These are phyloP conservation scores for Lasiodiplodia theobromae DNA, from an alignment of 2,329 filamentous ascomycete species.

Conservation along the genomic window DNA sequence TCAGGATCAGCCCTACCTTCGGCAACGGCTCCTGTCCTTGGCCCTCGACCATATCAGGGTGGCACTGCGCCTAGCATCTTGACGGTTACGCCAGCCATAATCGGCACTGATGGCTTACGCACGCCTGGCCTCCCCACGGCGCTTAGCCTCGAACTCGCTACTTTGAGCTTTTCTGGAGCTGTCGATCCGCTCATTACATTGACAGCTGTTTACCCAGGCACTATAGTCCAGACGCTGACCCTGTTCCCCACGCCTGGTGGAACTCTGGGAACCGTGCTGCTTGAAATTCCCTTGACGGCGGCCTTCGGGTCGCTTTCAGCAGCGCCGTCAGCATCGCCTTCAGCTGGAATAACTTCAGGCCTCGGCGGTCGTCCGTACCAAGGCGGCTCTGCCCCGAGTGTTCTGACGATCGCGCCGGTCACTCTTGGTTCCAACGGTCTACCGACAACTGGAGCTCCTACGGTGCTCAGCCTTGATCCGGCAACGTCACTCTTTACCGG, in stretches of 20 bases:
- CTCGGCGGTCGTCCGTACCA: background rate
- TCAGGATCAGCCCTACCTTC: too few species aligned
- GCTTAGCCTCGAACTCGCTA: too few species aligned
- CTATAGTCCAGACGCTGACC: background rate
- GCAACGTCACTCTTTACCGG: background rate
- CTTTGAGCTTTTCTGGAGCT: background rate
- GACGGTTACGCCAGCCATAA: too few species aligned
- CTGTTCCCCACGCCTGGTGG: background rate
- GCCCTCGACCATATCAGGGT: too few species aligned
- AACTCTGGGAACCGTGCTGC: background rate
- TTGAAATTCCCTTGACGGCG: background rate
- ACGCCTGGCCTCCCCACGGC: too few species aligned
- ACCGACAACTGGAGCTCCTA: background rate
- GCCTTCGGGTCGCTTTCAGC: background rate
- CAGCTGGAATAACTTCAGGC: too few species aligned
- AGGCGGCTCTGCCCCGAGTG: background rate
- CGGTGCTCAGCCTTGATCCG: background rate
- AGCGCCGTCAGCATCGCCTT: background rate
- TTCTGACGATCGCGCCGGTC: background rate
- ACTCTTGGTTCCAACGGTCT: background rate
- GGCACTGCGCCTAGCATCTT: too few species aligned
- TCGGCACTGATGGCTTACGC: too few species aligned
- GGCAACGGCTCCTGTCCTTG: too few species aligned
- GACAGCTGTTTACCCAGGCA: background rate
- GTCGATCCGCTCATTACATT: background rate